Evolutionary conservation across 2,329 filamentous ascomycete genomes (phyloP), one percentile per base, ranked within the genome.

Genomic region (Fusarium sp.): DNA sequence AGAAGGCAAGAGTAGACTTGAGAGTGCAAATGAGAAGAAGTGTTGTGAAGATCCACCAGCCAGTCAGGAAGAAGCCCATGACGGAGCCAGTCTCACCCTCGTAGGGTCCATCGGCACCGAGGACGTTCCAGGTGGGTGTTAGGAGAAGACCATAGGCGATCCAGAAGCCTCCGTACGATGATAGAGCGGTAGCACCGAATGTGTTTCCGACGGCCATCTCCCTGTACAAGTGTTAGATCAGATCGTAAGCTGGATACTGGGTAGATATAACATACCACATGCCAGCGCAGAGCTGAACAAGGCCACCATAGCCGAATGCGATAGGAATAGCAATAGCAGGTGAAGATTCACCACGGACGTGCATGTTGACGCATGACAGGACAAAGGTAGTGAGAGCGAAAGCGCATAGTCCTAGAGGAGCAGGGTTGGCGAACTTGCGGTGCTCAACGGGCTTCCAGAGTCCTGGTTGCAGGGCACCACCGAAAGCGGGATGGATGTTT

Each of bases 161-260:
- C 92, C 92, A 95, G 85, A 95, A 95, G 66, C 91, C 91, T 72
- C 92, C 92, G 75, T 92, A 95, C 1, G 91, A 94, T 11, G 91
- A 92, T 58, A 95, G 81, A 20, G 92, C 91, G 23, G 91, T 94
- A 51, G 91, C 92, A 84, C 91, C 91, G 70, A 95, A 94, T 13
- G 92, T 95, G 84, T 95, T 95, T 58, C 91, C 92, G n/a, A 92
- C 85, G 35, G 91, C 91, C 87, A 95, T 92, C 82, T 95, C 92
- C 91, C 91, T 93, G 52, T 13, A 41, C 29, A n/a, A 7, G 8
- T 40, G 33, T 72, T 27, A 72, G 66, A 18, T 4, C 5, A 36
- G 7, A 18, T 18, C 7, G 4, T 15, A 14, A 14, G 13, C 46
- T 20, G 31, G 20, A 10, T 8, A 6, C 10, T 14, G 13, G 4